These are phyloP conservation scores for Dioszegia hungarica DNA, from an alignment of 768 basidiomycete genomes.

Conservation along the genomic window DNA sequence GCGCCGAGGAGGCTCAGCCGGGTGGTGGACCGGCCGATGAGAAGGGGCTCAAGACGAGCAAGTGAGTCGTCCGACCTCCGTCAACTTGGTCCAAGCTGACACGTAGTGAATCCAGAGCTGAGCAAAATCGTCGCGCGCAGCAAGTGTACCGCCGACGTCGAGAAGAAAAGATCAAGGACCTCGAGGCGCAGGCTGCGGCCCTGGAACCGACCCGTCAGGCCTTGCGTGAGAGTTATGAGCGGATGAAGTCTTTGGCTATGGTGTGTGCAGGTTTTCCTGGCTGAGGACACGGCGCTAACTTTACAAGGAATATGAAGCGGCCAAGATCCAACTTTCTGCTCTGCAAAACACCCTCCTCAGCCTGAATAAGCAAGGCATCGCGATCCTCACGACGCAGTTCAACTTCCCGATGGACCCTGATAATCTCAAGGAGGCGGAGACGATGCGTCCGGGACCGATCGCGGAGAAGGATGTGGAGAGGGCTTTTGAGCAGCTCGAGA, in stretches of 20 bases:
- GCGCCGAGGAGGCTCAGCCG: neutral
- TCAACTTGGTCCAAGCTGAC: neutral
- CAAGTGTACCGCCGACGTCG: conserved; percentile 83
- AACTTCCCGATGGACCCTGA: conserved; percentile 6
- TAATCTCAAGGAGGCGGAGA: conserved; percentile 1
- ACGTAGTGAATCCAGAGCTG: conserved; percentile 62
- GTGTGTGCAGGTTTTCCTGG: conserved; percentile 6
- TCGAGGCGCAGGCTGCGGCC: conserved; percentile 29
- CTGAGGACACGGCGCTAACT: neutral
- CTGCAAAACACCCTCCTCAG: conserved; percentile 16
- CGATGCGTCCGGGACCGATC: neutral
- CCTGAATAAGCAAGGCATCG: conserved; percentile 1
- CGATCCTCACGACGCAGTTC: conserved; percentile 13
- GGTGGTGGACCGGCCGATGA: neutral
- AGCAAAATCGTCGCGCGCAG: conserved; percentile 92
- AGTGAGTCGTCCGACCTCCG: neutral
- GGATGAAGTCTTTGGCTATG: conserved; percentile 22
- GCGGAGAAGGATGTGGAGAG: conserved; percentile 6
- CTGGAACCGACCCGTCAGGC: conserved; percentile 19
- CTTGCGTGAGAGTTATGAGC: conserved; percentile 10
- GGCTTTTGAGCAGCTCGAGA: conserved; percentile 16
- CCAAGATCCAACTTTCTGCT: conserved; percentile 18
- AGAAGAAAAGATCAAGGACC: conserved; percentile 53
- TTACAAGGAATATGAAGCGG: conserved; percentile 11
- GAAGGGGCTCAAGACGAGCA: neutral